Percentiles rank a stretch among this genome's conserved stretches.
These are phyloP conservation scores for Daldinia decipiens DNA, from an alignment of 495 filamentous ascomycete genomes.

Conservation along the genomic window DNA sequence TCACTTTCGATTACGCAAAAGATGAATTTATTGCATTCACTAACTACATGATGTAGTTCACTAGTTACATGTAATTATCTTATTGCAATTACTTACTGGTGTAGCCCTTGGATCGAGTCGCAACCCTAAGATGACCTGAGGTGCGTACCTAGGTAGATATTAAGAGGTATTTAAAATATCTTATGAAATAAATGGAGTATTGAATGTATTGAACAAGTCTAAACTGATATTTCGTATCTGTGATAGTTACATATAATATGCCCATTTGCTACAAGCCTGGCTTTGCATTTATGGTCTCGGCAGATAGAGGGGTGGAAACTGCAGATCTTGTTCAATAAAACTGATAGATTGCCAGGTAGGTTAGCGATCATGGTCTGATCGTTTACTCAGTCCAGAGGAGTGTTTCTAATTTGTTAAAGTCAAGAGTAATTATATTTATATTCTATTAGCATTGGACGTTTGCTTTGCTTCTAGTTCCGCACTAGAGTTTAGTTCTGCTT, in stretches of 20 bases:
- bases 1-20: slow-evolving; percentile 31
- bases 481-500: not conserved
- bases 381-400: no score
- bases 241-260: no score
- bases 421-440: no score
- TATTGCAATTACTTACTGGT: not conserved
- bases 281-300: not conserved
- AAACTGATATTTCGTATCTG: not conserved
- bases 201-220: not conserved
- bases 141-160: no score
- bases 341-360: no score
- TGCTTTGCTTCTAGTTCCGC: not conserved
- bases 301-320: not conserved
- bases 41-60: no score
- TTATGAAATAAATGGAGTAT: not conserved
- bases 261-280: not conserved
- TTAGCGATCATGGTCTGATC: no score
- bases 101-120: not conserved
- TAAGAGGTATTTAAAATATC: not conserved
- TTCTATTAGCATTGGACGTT: not conserved
- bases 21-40: slow-evolving; percentile 10
- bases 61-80: no score
- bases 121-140: not conserved
- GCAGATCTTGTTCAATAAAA: not conserved
- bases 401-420: no score